phyloP scores from a whole-genome alignment of 108 stramenopile species.

The Cylindrotheca fusiformis region DNA sequence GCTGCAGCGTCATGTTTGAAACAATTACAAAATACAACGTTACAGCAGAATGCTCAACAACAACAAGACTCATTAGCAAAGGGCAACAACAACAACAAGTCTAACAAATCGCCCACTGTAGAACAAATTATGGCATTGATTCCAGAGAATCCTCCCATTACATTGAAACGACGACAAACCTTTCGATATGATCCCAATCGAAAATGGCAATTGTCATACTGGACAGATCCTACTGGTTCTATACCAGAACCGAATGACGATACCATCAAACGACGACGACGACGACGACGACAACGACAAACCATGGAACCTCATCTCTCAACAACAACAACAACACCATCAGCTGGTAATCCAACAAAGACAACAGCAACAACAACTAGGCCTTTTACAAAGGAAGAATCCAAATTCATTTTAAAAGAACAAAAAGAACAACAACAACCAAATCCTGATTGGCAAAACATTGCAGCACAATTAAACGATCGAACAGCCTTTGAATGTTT shows the following conservation, averaged over 20 bases:
- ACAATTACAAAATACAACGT: background rate
- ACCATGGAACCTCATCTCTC: no score
- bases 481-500: background rate
- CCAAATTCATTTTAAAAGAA: background rate
- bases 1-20: constrained; percentile 11
- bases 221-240: constrained; percentile 49
- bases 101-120: background rate
- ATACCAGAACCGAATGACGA: constrained; percentile 30
- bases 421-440: background rate
- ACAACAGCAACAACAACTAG: background rate
- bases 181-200: constrained; percentile 33
- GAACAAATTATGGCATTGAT: background rate
- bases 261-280: constrained; percentile 8
- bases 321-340: constrained; percentile 7
- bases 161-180: background rate
- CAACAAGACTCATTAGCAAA: constrained; percentile 4
- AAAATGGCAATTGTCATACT: constrained; percentile 51
- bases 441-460: background rate
- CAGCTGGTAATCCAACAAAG: background rate
- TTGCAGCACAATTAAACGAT: background rate
- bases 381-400: background rate
- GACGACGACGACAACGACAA: constrained; percentile 1
- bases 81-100: background rate
- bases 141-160: background rate
- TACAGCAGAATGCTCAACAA: background rate